Evolutionary conservation across 371 early-diverging fungal species (phyloP).

Genomic region (Furculomyces boomerangus): DNA sequence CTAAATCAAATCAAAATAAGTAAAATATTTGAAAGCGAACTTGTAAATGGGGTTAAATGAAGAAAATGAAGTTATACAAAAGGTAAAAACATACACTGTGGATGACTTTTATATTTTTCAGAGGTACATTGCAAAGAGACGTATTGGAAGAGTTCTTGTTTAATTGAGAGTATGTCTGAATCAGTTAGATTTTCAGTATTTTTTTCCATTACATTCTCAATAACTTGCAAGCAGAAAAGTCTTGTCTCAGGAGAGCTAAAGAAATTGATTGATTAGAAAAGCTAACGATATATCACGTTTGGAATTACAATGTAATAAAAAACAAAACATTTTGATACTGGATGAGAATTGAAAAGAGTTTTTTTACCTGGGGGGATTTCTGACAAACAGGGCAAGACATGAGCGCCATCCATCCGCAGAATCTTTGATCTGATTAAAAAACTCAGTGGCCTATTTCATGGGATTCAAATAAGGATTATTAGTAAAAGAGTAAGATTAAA

Average conservation of each 20-base stretch:
- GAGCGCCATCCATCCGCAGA: constrained; percentile 74
- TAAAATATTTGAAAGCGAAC: not conserved
- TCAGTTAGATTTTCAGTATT: constrained; percentile 14
- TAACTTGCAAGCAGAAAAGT: constrained; percentile 66
- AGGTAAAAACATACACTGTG: constrained; percentile 26
- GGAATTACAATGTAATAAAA: not conserved
- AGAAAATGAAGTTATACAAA: not conserved
- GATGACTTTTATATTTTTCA: constrained; percentile 16
- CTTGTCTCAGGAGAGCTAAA: constrained; percentile 58
- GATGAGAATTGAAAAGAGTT: constrained; percentile 19
- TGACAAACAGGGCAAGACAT: constrained; percentile 58
- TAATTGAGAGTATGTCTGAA: constrained; percentile 5
- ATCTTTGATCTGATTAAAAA: constrained; percentile 61
- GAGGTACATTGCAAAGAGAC: constrained; percentile 15
- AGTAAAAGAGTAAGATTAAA: not conserved
- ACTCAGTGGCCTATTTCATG: constrained; percentile 53
- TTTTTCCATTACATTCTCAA: constrained; percentile 53
- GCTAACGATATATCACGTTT: not conserved
- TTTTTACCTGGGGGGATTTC: constrained; percentile 22
- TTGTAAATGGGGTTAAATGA: not conserved
- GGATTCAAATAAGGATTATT: not conserved
- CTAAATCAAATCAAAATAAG: not conserved
- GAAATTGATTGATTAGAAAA: constrained; percentile 1
- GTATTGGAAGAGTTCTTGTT: constrained; percentile 15
- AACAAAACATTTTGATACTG: not conserved